Base-by-base conservation (phyloP, 2,329 filamentous ascomycete genomes). In the Colletotrichum phormii region DNA sequence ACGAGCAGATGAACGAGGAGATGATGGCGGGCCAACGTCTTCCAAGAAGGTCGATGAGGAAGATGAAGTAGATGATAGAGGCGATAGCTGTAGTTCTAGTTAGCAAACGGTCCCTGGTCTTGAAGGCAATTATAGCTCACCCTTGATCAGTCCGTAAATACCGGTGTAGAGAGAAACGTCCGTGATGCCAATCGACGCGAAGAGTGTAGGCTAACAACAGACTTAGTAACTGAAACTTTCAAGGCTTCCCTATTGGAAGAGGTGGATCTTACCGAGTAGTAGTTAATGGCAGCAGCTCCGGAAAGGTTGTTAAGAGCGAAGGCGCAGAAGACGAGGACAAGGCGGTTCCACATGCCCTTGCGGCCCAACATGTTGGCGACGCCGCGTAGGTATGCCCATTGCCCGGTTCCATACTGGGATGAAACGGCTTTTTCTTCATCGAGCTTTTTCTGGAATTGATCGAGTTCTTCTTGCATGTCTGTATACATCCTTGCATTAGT, bases 111-210 rank as follows among this genome's bases (percentile, higher is more conserved):
- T 42, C 35, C 1, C 35, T 6, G 15, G 35, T 15, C 35, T 9
- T 24, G n/a, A 24, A 12, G 5, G n/a, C 22, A 12, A 11, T 3
- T 4, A n/a, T n/a, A 29, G 31, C 62, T 64, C 6, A 64, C 62
- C 62, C 76, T 85, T 84, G 58, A 84, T 81, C 11, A 85, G 81
- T 4, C 87, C 86, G 73, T 87, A 89, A 64, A 89, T 85, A 5
- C 87, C 86, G 0, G 87, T 88, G 5, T 85, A 86, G 24, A 89
- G 82, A 13, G 81, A 77, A 15, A 82, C 80, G 54, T 84, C 82
- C 6, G 80, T 82, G 33, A 88, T 84, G 1, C 87, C 87, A 0
- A 89, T 80, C 0, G 82, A 84, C 3, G 77, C 77, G 54, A 85
- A 85, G 33, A 70, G 66, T 4, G 59, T 82, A 2, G 82, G 82